Conservation (phyloP, 257 asterid genomes). For the Apocynum venetum region DNA sequence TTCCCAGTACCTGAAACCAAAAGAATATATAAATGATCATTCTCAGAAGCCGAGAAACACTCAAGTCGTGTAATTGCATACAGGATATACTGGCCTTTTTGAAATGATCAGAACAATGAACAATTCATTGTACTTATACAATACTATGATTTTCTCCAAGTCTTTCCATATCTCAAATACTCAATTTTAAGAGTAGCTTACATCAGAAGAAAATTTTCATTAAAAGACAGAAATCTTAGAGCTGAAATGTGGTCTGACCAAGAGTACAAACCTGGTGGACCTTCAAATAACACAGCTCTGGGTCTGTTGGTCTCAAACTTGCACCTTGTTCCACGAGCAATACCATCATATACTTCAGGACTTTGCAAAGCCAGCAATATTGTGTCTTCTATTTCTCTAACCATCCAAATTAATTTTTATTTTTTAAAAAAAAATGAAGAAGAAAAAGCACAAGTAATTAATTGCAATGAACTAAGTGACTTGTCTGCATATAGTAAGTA, state of each 20-base stretch:
- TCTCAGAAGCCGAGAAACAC: not conserved
- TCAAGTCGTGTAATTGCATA: not conserved
- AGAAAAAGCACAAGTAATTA: constrained; percentile 13
- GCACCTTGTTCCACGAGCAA: constrained; percentile 90
- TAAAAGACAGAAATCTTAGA: not conserved
- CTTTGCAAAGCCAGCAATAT: constrained; percentile 78
- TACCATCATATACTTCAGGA: constrained; percentile 93
- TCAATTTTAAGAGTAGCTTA: not conserved
- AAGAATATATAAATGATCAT: constrained; percentile 16
- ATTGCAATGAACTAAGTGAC: not conserved
- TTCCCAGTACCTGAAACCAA: constrained; percentile 90
- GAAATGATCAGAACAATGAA: not conserved
- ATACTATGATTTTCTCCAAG: not conserved
- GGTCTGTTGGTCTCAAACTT: constrained; percentile 98
- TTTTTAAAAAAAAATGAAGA: not conserved
- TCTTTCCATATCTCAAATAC: not conserved
- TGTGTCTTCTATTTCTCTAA: constrained; percentile 90
- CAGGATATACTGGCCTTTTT: too few species aligned
- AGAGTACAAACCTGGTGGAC: constrained; percentile 86
- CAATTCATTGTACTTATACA: not conserved
- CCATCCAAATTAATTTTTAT: not conserved
- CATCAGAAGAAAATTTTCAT: not conserved
- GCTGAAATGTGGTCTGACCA: not conserved
- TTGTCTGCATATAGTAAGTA: too few species aligned
- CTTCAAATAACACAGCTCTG: constrained; percentile 94